Percentiles rank a stretch among this genome's conserved stretches.
Evolutionary conservation across 164 flowering plant species (phyloP).

Genomic region (Litsea cubeba): DNA sequence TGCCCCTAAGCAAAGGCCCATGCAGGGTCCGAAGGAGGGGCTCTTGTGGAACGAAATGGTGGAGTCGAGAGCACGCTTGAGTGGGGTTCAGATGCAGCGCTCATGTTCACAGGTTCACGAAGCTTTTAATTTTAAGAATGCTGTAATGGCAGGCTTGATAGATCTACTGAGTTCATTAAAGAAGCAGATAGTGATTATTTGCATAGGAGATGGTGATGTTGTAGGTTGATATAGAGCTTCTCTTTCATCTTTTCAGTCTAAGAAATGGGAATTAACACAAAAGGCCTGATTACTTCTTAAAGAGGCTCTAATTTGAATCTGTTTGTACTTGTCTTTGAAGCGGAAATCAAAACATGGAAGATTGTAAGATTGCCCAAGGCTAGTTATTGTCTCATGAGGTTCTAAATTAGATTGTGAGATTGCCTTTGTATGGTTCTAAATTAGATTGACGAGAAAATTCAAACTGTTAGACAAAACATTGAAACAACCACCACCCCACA

Average conservation of each 20-base stretch:
- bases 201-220: neutral
- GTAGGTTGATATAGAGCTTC: neutral
- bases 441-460: too few relatives aligned
- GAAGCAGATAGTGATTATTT: constrained; percentile 17
- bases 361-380: too few relatives aligned
- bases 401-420: neutral
- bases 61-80: constrained; percentile 58
- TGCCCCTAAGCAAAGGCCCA: constrained; percentile 81
- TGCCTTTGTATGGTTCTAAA: too few relatives aligned
- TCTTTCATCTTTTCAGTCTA: neutral
- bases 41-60: constrained; percentile 55
- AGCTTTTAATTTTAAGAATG: constrained; percentile 29
- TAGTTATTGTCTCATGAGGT: too few relatives aligned
- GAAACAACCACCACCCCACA: too few relatives aligned
- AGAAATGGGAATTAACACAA: neutral
- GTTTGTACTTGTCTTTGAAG: neutral
- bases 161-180: constrained; percentile 19
- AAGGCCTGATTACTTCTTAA: neutral
- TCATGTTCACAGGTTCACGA: constrained; percentile 44
- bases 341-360: neutral
- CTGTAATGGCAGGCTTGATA: constrained; percentile 27
- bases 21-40: constrained; percentile 44
- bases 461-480: too few relatives aligned
- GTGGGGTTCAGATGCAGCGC: constrained; percentile 60
- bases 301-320: neutral